phyloP scores from a whole-genome alignment of 1,284 basidiomycete genomes.

The Ustilago trichophora region DNA sequence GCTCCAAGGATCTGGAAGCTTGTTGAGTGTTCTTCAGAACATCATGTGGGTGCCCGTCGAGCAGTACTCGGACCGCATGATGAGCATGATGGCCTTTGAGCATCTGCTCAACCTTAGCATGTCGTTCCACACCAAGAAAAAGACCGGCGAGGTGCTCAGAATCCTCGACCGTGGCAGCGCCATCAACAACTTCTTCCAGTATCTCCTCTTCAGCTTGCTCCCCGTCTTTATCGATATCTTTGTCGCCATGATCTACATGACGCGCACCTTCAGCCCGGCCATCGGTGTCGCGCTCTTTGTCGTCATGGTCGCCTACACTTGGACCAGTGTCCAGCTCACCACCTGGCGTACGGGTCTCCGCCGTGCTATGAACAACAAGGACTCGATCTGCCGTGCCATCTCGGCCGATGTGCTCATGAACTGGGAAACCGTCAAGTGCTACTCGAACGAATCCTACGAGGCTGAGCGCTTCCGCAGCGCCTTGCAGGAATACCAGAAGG shows the following conservation, averaged over 20 bases:
- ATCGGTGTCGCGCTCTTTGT: conserved; percentile 78
- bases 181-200: conserved; percentile 68
- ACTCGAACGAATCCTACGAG: conserved; percentile 82
- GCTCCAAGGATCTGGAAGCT: conserved; percentile 68
- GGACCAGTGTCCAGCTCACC: conserved; percentile 73
- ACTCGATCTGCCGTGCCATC: conserved; percentile 58
- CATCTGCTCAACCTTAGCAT: conserved; percentile 73
- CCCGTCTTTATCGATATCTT: conserved; percentile 82
- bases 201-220: conserved; percentile 78
- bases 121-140: conserved; percentile 80
- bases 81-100: conserved; percentile 65
- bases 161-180: conserved; percentile 74
- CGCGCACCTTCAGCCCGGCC: conserved; percentile 75
- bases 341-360: conserved; percentile 78
- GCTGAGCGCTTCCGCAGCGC: conserved; percentile 77
- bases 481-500: conserved; percentile 76
- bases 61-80: conserved; percentile 74
- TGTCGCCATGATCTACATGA: conserved; percentile 71
- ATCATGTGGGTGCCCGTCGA: conserved; percentile 78
- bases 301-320: conserved; percentile 81
- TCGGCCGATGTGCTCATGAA: conserved; percentile 62
- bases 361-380: conserved; percentile 55
- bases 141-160: conserved; percentile 75
- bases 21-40: conserved; percentile 56
- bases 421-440: conserved; percentile 73